Evolutionary conservation across 2,329 filamentous ascomycete genomes (phyloP).

Genomic region (Neonectria magnoliae): DNA sequence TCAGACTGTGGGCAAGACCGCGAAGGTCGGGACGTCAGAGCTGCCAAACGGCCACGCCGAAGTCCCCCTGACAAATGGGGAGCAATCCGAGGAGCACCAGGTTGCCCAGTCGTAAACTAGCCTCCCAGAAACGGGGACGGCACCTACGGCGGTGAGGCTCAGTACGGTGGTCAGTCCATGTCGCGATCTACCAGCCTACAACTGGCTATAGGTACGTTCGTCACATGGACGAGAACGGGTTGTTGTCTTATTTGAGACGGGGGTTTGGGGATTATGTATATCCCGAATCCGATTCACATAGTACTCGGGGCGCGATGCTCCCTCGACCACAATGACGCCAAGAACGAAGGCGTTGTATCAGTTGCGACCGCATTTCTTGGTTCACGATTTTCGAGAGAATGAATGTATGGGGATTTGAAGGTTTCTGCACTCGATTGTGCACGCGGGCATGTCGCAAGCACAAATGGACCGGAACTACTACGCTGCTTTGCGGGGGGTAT

Average conservation of each 20-base stretch:
- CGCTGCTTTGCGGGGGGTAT: conserved; percentile 22
- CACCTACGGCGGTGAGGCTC: conserved; percentile 16
- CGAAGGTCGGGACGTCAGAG: conserved; percentile 24
- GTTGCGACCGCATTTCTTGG: conserved; percentile 31
- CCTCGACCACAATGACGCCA: conserved; percentile 28
- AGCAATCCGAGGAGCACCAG: conserved; percentile 36
- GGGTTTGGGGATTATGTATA: conserved; percentile 29
- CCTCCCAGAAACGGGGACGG: conserved; percentile 15
- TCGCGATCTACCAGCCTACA: conserved; percentile 1
- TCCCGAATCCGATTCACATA: conserved; percentile 34
- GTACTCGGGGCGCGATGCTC: conserved; percentile 30
- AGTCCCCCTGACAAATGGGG: conserved; percentile 41
- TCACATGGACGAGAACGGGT: conserved; percentile 18
- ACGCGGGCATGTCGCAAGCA: conserved; percentile 20
- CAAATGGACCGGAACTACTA: conserved; percentile 19
- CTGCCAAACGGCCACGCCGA: conserved; percentile 37
- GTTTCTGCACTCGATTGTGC: conserved; percentile 26
- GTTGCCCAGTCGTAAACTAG: conserved; percentile 29
- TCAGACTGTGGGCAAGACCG: conserved; percentile 22
- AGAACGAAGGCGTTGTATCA: conserved; percentile 32
- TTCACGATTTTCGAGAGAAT: conserved; percentile 28
- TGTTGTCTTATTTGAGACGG: conserved; percentile 21
- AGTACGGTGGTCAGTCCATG: conserved; percentile 15
- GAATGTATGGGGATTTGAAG: conserved; percentile 31
- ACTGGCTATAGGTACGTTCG: not conserved